Percentiles rank a stretch among this genome's conserved stretches.
phyloP scores from a whole-genome alignment of 1,139 yeast genomes.

The Suhomyces ambrosiae region DNA sequence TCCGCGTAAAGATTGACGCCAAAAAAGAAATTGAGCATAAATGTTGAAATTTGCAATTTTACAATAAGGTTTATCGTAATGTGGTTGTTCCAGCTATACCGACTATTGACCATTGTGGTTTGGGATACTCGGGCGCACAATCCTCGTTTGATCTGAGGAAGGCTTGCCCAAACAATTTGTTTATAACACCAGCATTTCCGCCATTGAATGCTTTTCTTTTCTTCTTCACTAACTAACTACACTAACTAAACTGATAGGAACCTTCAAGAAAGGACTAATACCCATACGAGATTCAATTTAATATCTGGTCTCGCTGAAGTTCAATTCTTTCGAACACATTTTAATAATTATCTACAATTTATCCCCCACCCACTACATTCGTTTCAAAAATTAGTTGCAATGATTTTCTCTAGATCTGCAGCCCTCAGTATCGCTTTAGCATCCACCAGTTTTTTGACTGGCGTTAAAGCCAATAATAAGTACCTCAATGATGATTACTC shows the following conservation, averaged over 20 bases:
- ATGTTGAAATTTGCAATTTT: slow-evolving; percentile 11
- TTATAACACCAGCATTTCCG: slow-evolving; percentile 10
- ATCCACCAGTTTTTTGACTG: slow-evolving; percentile 12
- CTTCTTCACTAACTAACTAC: slow-evolving; percentile 10
- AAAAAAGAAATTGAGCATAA: slow-evolving; percentile 1
- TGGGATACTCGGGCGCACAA: slow-evolving; percentile 2
- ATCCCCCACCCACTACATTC: slow-evolving; percentile 9
- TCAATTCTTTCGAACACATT: slow-evolving; percentile 2
- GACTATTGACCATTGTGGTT: neutral
- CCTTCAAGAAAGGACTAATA: slow-evolving; percentile 8
- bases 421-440: slow-evolving; percentile 16
- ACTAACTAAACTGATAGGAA: slow-evolving; percentile 10
- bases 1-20: slow-evolving; percentile 8
- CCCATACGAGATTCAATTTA: slow-evolving; percentile 3
- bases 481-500: slow-evolving; percentile 16
- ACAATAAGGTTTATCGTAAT: slow-evolving; percentile 9
- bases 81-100: slow-evolving; percentile 5
- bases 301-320: slow-evolving; percentile 3
- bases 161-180: slow-evolving; percentile 7
- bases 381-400: slow-evolving; percentile 6
- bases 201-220: neutral
- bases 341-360: slow-evolving; percentile 1
- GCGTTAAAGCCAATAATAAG: slow-evolving; percentile 15
- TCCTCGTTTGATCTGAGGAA: slow-evolving; percentile 5
- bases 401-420: slow-evolving; percentile 18